A percentile compares a stretch with the other conserved stretches of the same genome.
Evolutionary conservation across 139 green algal species (phyloP).

Genomic region (Medakamo hakoo): DNA sequence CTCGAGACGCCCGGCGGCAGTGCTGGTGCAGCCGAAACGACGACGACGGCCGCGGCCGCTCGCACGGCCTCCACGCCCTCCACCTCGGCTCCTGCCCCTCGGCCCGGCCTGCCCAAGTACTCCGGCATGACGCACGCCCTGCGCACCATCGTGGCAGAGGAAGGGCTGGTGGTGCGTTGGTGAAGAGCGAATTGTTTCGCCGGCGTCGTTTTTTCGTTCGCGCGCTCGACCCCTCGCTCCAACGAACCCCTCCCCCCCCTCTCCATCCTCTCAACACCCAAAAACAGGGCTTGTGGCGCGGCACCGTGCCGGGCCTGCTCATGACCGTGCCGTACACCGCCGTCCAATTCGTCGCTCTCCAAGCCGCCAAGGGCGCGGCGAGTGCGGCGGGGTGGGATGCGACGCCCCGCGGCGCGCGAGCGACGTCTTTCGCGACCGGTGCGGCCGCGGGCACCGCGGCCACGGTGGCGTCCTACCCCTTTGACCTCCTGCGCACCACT

Average conservation of each 20-base stretch:
- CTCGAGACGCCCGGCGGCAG: constrained; percentile 28
- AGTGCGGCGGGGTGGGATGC: neutral
- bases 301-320: constrained; percentile 80
- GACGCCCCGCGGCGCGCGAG: constrained; percentile 10
- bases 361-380: constrained; percentile 36
- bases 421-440: constrained; percentile 72
- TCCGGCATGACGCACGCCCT: constrained; percentile 68
- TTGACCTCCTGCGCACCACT: constrained; percentile 93
- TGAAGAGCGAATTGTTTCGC: neutral
- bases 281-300: constrained; percentile 78
- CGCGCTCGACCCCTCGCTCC: neutral
- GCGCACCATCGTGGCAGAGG: constrained; percentile 65
- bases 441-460: constrained; percentile 70
- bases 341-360: constrained; percentile 88
- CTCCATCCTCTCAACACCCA: neutral
- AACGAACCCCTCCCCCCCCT: neutral
- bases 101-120: constrained; percentile 53
- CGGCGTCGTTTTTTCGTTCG: neutral
- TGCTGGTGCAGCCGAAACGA: constrained; percentile 23
- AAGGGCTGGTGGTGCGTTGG: constrained; percentile 57
- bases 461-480: constrained; percentile 89
- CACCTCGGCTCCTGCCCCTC: too few relatives aligned
- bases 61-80: too few relatives aligned
- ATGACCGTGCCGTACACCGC: constrained; percentile 91
- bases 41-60: neutral